Percentiles rank a stretch among this genome's conserved stretches.
Evolutionary conservation across 805 yeast genomes (phyloP).

Genomic region (Starmerella gropengiesseri): DNA sequence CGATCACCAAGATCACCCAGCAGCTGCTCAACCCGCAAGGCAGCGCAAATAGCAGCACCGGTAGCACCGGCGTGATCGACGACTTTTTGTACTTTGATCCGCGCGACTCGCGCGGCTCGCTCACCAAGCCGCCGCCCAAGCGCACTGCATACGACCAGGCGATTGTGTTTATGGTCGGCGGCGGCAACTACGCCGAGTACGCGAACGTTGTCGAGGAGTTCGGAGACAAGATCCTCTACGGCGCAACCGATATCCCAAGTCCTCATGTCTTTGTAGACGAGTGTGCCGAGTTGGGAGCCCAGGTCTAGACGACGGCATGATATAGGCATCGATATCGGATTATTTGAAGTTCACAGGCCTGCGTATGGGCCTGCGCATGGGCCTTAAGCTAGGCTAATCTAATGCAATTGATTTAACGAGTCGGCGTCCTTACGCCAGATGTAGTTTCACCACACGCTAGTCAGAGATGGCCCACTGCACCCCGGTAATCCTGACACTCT

Average conservation of each 20-base stretch:
- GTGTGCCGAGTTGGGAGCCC: slow-evolving; percentile 28
- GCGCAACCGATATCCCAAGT: slow-evolving; percentile 51
- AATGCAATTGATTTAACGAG: too few relatives aligned
- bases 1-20: slow-evolving; percentile 83
- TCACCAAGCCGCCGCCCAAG: slow-evolving; percentile 68
- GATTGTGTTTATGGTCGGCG: slow-evolving; percentile 88
- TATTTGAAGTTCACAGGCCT: too few relatives aligned
- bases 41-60: slow-evolving; percentile 5
- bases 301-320: slow-evolving; percentile 13
- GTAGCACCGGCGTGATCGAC: slow-evolving; percentile 37
- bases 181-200: slow-evolving; percentile 90
- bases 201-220: slow-evolving; percentile 86
- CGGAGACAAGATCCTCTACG: slow-evolving; percentile 58
- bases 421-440: too few relatives aligned
- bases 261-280: slow-evolving; percentile 28
- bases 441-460: too few relatives aligned
- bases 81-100: slow-evolving; percentile 90
- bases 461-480: too few relatives aligned
- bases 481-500: too few relatives aligned
- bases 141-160: slow-evolving; percentile 72
- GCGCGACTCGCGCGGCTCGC: slow-evolving; percentile 72
- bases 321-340: slow-evolving; percentile 53
- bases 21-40: slow-evolving; percentile 72
- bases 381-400: too few relatives aligned
- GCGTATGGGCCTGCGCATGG: too few relatives aligned